These are phyloP conservation scores for Lavandula angustifolia DNA, from an alignment of 257 asterid species.

Conservation along the genomic window DNA sequence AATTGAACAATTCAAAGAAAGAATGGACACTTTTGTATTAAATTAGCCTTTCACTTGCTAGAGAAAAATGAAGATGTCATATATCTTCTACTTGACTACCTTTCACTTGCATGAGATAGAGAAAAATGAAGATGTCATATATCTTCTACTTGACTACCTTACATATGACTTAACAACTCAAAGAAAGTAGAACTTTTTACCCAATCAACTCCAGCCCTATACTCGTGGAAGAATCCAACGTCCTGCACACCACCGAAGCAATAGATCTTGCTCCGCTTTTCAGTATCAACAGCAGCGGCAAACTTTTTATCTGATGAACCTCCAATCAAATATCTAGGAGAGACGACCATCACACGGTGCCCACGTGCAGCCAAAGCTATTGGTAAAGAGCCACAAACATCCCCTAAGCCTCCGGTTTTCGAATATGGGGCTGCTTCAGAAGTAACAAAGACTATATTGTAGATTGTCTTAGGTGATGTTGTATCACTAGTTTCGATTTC, in stretches of 20 bases:
- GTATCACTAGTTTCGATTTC: constrained; percentile 37
- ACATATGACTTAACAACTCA: constrained; percentile 22
- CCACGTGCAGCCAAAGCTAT: constrained; percentile 83
- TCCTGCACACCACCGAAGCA: constrained; percentile 82
- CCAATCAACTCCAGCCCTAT: constrained; percentile 97
- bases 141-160: too few relatives aligned
- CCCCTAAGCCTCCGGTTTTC: constrained; percentile 97
- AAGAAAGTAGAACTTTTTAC: constrained; percentile 45
- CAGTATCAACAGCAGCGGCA: constrained; percentile 58
- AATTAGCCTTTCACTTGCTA: too few relatives aligned
- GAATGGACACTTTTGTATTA: neutral
- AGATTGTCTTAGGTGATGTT: constrained; percentile 35
- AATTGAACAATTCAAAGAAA: neutral
- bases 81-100: too few relatives aligned
- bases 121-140: neutral
- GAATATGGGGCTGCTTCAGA: constrained; percentile 96
- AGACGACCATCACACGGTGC: constrained; percentile 95
- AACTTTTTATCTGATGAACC: constrained; percentile 55
- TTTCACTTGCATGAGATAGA: neutral
- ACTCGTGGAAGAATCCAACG: constrained; percentile 83
- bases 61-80: neutral
- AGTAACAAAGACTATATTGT: constrained; percentile 68
- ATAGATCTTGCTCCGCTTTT: constrained; percentile 44
- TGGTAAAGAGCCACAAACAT: constrained; percentile 97
- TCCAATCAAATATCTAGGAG: constrained; percentile 78